These are phyloP conservation scores for Panellus pusillus DNA, from an alignment of 768 basidiomycete genomes.

Conservation along the genomic window DNA sequence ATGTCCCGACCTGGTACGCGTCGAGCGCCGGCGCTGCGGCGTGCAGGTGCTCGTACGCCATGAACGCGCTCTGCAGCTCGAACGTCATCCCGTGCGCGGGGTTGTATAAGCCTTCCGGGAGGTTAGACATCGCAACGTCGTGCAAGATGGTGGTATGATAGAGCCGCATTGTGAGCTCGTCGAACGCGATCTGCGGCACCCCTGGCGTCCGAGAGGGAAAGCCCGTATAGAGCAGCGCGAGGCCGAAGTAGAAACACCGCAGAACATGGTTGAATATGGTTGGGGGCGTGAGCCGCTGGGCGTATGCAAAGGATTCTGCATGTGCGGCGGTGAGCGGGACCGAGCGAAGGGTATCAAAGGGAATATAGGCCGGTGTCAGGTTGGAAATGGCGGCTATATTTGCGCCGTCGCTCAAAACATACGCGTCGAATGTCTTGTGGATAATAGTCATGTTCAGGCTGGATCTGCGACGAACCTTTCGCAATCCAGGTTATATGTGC, in stretches of 20 bases:
- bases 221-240: not conserved
- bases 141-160: not conserved
- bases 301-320: not conserved
- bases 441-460: not conserved
- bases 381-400: not conserved
- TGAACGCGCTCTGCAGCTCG: not conserved
- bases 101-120: not conserved
- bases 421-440: not conserved
- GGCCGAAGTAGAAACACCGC: slow-evolving; percentile 2
- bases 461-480: no score
- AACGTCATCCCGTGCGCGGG: not conserved
- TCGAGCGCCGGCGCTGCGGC: not conserved
- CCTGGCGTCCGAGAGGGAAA: slow-evolving; percentile 1
- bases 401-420: not conserved
- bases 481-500: no score
- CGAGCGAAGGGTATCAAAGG: not conserved
- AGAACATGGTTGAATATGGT: not conserved
- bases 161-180: not conserved
- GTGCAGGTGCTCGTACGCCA: not conserved
- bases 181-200: not conserved
- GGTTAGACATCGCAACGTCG: not conserved
- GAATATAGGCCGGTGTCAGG: not conserved
- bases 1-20: slow-evolving; percentile 30
- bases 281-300: not conserved
- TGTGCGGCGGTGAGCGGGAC: not conserved